These are phyloP conservation scores for Botryotinia globosa DNA, from an alignment of 2,329 filamentous ascomycete genomes.

Conservation along the genomic window DNA sequence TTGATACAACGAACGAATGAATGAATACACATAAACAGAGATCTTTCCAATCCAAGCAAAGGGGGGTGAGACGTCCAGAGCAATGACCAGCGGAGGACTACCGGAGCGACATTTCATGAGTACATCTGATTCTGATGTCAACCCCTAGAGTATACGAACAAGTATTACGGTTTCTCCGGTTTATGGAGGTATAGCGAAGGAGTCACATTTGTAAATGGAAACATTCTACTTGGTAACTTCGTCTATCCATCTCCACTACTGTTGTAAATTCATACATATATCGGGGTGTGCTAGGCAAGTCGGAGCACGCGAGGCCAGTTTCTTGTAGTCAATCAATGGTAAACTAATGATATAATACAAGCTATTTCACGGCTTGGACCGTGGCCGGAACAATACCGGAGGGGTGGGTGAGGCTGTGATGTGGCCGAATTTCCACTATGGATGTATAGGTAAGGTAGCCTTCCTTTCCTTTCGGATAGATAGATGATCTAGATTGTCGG, in stretches of 20 bases:
- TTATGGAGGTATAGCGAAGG: background rate
- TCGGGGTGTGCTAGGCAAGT: background rate
- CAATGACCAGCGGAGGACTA: background rate
- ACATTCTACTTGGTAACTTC: background rate
- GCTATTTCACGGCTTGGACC: constrained; percentile 5
- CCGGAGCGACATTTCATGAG: background rate
- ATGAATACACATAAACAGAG: background rate
- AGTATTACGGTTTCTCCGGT: background rate
- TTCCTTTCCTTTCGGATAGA: background rate
- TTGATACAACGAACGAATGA: background rate
- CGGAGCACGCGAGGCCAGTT: background rate
- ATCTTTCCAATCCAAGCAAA: background rate
- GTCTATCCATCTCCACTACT: background rate
- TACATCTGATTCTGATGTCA: background rate
- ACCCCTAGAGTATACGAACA: background rate
- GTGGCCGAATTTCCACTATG: background rate
- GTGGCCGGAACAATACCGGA: background rate
- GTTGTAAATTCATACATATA: background rate
- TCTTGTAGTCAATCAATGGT: background rate
- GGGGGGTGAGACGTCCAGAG: background rate
- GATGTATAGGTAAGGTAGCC: too few relatives aligned
- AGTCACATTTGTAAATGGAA: background rate
- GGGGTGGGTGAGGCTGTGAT: constrained; percentile 4
- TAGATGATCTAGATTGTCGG: background rate
- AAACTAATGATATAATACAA: background rate